phyloP scores from a whole-genome alignment of 2,329 filamentous ascomycete genomes.

The Knoxdaviesia capensis region DNA sequence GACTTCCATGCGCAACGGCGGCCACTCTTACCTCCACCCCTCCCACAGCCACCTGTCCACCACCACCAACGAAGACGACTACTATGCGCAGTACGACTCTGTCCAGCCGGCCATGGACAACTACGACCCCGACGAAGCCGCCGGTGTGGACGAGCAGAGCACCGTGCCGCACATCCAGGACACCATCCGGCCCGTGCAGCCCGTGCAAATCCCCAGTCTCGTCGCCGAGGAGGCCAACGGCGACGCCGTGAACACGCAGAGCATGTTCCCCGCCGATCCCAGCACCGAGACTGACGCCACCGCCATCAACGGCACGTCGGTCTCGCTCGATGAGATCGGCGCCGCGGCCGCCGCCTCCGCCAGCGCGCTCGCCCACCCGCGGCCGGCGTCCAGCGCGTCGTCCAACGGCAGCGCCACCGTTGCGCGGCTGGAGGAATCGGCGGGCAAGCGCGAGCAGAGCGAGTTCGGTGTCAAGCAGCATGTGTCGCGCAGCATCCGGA shows the following conservation, averaged over 20 bases:
- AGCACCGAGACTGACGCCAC: background rate
- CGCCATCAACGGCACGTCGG: conserved; percentile 1
- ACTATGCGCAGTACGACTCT: conserved; percentile 57
- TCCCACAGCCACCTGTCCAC: conserved; percentile 4
- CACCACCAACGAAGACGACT: conserved; percentile 41
- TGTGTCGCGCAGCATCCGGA: conserved; percentile 58
- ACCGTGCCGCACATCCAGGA: conserved; percentile 11
- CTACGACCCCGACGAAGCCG: conserved; percentile 53
- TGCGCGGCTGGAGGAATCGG: conserved; percentile 37
- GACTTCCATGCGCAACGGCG: conserved; percentile 6
- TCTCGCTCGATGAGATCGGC: conserved; percentile 7
- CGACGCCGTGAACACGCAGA: conserved; percentile 7
- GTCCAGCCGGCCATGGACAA: conserved; percentile 68
- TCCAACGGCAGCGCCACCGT: conserved; percentile 36
- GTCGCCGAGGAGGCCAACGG: conserved; percentile 58
- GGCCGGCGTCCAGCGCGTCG: conserved; percentile 37
- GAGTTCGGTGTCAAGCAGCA: conserved; percentile 64
- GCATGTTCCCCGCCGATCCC: conserved; percentile 8
- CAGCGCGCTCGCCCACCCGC: conserved; percentile 25
- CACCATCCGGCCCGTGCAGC: background rate
- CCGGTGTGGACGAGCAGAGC: conserved; percentile 8
- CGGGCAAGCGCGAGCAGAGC: conserved; percentile 35
- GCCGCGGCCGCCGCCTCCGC: conserved; percentile 12
- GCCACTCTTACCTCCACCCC: conserved; percentile 9
- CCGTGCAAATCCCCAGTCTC: conserved; percentile 64